Evolutionary conservation across 108 stramenopile genomes (phyloP), one percentile per base, ranked within the genome.

Genomic region (Discostella pseudostelligera): DNA sequence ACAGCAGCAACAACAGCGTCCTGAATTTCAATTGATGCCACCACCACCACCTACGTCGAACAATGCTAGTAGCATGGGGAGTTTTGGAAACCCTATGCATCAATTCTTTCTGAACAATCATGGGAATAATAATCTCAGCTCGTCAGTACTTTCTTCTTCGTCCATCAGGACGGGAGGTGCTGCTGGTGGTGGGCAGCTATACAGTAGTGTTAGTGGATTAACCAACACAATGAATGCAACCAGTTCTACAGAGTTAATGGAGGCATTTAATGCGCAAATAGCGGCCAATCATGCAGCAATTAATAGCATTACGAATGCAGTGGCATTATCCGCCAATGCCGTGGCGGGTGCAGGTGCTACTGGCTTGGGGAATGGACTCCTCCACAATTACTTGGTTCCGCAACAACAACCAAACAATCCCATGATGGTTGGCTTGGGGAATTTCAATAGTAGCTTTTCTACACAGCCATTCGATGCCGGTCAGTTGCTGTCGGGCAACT

Each of bases 241-340:
- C 24, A 65, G 51, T 17, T 58, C 40, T 22, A 51, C 21, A 6
- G 43, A 40, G 39, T 58, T 73, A n/a, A 65, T 73, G 42, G 40
- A 73, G 12, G 72, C 64, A 16, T 53, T 73, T 19, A 73, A 73
- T 65, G 63, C 72, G n/a, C 72, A 73, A 37, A 37, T 73, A 1
- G 57, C 63, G 7, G 61, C 72, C 36, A 29, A 47, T 48, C 61
- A 62, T 24, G 35, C 56, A 40, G 39, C 67, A 14, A 58, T 37
- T 9, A 44, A 67, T 56, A 39, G 2, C 55, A 57, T 47, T 22
- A 29, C 20, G 62, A 62, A 54, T n/a, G 39, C 28, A 46, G 60
- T 24, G 29, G 46, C 46, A 8, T n/a, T 37, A 3, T 3, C 35
- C 0, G 12, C 32, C 20, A 57, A 57, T 32, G 11, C 35, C 1